Percentiles rank a stretch among this genome's conserved stretches.
phyloP scores from a whole-genome alignment of 140 eudicot genomes.

The Anethum foeniculum region DNA sequence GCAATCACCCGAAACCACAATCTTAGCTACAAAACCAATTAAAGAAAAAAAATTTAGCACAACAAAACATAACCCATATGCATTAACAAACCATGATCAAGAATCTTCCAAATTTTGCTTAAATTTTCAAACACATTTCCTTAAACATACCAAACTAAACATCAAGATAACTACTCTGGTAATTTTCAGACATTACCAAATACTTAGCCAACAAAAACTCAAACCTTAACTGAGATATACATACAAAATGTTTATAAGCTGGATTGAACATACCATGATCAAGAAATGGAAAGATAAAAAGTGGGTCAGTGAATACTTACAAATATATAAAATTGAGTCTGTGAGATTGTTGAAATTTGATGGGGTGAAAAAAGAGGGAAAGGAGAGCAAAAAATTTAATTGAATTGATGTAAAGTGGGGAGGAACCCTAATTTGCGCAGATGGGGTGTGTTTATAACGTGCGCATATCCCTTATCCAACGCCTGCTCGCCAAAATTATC shows the following conservation, averaged over 20 bases:
- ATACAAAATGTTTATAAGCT: neutral
- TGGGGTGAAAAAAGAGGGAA: neutral
- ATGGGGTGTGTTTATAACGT: conserved; percentile 35
- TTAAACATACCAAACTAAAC: neutral
- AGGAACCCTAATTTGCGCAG: conserved; percentile 81
- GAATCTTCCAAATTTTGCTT: neutral
- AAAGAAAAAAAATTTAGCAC: neutral
- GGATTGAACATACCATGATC: neutral
- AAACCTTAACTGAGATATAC: neutral
- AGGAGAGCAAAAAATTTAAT: too few relatives aligned
- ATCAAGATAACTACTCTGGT: neutral
- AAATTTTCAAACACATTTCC: neutral
- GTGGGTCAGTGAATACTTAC: conserved; percentile 7
- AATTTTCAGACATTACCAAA: neutral
- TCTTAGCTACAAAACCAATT: neutral
- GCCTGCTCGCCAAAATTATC: conserved; percentile 20
- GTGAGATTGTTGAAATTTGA: too few relatives aligned
- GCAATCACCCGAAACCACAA: neutral
- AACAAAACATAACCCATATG: neutral
- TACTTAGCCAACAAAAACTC: neutral
- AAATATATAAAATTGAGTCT: neutral
- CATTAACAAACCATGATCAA: neutral
- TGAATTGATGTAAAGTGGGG: conserved; percentile 1
- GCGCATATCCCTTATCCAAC: conserved; percentile 65
- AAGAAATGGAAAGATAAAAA: neutral